Evolutionary conservation across 352 stramenopile species (phyloP).

Genomic region (Stephanocyclus meneghinianus): DNA sequence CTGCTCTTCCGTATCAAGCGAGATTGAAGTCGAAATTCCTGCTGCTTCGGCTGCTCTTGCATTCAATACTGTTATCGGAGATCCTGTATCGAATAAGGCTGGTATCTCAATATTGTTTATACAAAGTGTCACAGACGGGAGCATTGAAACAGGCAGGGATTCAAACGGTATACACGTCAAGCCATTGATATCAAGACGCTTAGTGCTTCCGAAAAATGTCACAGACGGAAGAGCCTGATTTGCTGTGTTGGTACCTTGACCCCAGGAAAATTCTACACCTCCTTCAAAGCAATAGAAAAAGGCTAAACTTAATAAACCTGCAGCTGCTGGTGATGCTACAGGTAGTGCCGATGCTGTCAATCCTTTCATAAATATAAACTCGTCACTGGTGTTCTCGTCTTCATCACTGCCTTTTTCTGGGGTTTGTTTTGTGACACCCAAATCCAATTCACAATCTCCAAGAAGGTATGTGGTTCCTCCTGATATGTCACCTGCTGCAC

Average conservation of each 20-base stretch:
- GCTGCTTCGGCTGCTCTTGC: constrained; percentile 55
- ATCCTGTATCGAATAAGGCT: constrained; percentile 76
- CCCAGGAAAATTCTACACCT: constrained; percentile 70
- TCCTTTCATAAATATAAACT: constrained; percentile 70
- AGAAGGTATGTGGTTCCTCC: constrained; percentile 68
- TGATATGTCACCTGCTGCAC: constrained; percentile 51
- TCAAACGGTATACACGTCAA: constrained; percentile 53
- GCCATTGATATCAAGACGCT: constrained; percentile 30
- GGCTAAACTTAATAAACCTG: constrained; percentile 61
- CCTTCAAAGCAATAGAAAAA: constrained; percentile 79
- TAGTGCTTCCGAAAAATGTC: constrained; percentile 63
- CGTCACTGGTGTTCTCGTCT: constrained; percentile 17
- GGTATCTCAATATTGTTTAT: constrained; percentile 70
- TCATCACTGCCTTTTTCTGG: background rate
- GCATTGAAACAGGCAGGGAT: constrained; percentile 53
- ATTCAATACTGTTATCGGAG: constrained; percentile 74
- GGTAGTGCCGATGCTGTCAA: constrained; percentile 73
- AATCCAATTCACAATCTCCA: constrained; percentile 67
- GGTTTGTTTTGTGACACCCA: background rate
- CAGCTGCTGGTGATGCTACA: constrained; percentile 60
- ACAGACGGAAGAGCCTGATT: constrained; percentile 40
- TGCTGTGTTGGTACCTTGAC: constrained; percentile 1
- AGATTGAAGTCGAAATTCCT: constrained; percentile 50
- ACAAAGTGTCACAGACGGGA: constrained; percentile 59
- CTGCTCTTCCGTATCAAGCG: constrained; percentile 24